phyloP scores from a whole-genome alignment of 345 rosid species.

The Rhodomyrtus tomentosa region DNA sequence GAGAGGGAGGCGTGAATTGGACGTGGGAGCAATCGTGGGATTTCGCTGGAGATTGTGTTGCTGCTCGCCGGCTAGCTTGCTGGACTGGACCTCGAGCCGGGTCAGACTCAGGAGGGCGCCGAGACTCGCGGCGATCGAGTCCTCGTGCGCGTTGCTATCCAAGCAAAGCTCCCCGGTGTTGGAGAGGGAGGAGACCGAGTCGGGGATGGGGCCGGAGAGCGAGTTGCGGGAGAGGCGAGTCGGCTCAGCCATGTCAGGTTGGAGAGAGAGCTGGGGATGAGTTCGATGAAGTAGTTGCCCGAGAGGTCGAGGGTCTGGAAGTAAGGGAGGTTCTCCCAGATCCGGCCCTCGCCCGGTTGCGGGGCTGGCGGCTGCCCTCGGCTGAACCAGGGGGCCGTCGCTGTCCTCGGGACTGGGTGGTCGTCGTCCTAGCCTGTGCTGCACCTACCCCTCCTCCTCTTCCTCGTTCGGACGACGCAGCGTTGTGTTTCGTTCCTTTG shows the following conservation, averaged over 20 bases:
- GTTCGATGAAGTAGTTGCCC: slow-evolving; percentile 49
- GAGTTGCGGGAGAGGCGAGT: too few relatives aligned
- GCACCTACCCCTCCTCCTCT: too few relatives aligned
- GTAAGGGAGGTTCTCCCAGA: slow-evolving; percentile 52
- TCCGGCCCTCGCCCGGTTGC: too few relatives aligned
- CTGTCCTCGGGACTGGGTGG: too few relatives aligned
- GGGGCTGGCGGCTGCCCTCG: too few relatives aligned
- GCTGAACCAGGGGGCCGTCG: too few relatives aligned
- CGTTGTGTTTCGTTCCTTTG: too few relatives aligned
- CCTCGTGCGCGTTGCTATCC: slow-evolving; percentile 52
- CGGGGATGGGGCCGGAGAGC: slow-evolving; percentile 57
- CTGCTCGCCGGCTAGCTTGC: slow-evolving; percentile 44
- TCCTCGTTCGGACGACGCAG: too few relatives aligned
- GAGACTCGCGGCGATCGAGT: slow-evolving; percentile 42
- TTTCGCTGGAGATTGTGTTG: slow-evolving; percentile 49
- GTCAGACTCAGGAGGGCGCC: slow-evolving; percentile 28
- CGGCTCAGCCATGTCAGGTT: slow-evolving; percentile 46
- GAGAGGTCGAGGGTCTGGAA: slow-evolving; percentile 57
- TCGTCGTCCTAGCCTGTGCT: too few relatives aligned
- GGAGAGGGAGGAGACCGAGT: slow-evolving; percentile 41
- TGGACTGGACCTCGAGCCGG: slow-evolving; percentile 68
- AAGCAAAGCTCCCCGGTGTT: slow-evolving; percentile 50
- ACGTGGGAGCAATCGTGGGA: slow-evolving; percentile 47
- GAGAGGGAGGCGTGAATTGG: slow-evolving; percentile 58
- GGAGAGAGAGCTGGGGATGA: slow-evolving; percentile 38